A percentile compares a stretch with the other conserved stretches of the same genome.
Conservation (phyloP, 2,329 filamentous ascomycete species). For the Xylariaceae sp. region DNA sequence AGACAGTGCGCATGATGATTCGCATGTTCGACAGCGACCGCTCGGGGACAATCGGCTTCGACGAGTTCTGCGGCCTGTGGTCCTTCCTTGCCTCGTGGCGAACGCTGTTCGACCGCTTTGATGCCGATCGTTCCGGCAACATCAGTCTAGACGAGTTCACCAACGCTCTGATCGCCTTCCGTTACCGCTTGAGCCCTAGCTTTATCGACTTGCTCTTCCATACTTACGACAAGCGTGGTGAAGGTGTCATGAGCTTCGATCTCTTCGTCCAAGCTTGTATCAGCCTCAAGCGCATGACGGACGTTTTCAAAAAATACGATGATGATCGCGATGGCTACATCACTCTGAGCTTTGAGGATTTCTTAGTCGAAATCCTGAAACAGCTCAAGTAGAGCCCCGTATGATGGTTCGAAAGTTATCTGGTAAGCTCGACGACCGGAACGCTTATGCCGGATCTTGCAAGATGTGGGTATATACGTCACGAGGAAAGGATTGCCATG, state of each 20-base stretch:
- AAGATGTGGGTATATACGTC: too few relatives aligned
- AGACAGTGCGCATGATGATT: conserved; percentile 98
- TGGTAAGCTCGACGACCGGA: too few relatives aligned
- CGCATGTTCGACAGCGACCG: conserved; percentile 97
- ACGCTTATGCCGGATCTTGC: too few relatives aligned
- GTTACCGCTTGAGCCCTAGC: conserved; percentile 78
- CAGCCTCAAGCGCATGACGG: conserved; percentile 95
- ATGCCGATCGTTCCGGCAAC: conserved; percentile 79
- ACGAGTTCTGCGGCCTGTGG: conserved; percentile 96
- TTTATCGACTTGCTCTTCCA: conserved; percentile 84
- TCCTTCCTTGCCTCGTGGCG: conserved; percentile 94
- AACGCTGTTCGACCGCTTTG: conserved; percentile 90
- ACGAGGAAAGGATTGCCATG: too few relatives aligned
- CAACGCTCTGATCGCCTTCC: conserved; percentile 87
- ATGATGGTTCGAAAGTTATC: background rate
- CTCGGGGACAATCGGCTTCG: conserved; percentile 83
- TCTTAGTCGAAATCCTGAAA: conserved; percentile 65
- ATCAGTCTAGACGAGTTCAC: conserved; percentile 85
- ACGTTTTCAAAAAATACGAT: conserved; percentile 98
- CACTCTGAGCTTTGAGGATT: conserved; percentile 77
- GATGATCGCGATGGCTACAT: conserved; percentile 94
- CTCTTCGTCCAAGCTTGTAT: conserved; percentile 98
- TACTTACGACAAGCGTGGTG: conserved; percentile 76
- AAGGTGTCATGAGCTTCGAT: conserved; percentile 82
- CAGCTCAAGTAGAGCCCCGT: conserved; percentile 47